Conservation (phyloP, 768 basidiomycete species). For the Suillus ampliporus region DNA sequence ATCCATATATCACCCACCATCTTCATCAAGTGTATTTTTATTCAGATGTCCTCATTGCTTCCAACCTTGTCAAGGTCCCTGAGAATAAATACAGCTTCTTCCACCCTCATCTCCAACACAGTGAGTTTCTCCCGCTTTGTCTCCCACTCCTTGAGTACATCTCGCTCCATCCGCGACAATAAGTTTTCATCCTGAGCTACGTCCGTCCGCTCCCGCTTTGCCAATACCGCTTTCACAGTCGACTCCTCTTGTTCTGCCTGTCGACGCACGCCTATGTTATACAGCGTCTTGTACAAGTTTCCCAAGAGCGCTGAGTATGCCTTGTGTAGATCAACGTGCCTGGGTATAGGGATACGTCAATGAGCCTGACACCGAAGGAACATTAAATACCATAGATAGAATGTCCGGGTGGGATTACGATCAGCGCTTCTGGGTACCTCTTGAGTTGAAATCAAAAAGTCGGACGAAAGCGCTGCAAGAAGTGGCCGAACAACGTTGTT, state of each 20-base stretch:
- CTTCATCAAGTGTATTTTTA: not conserved
- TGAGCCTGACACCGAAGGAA: not conserved
- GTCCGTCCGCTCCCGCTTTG: slow-evolving; percentile 82
- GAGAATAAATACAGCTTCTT: slow-evolving; percentile 88
- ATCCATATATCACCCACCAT: not conserved
- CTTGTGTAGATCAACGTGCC: slow-evolving; percentile 89
- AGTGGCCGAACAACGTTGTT: slow-evolving; percentile 85
- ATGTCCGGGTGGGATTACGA: slow-evolving; percentile 85
- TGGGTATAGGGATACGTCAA: slow-evolving; percentile 38
- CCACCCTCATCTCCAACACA: slow-evolving; percentile 83
- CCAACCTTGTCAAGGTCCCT: slow-evolving; percentile 71
- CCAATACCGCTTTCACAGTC: slow-evolving; percentile 71
- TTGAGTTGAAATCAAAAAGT: slow-evolving; percentile 87
- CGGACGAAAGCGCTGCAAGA: slow-evolving; percentile 76
- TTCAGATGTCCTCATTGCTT: slow-evolving; percentile 50
- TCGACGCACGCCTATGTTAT: slow-evolving; percentile 79
- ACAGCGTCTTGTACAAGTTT: slow-evolving; percentile 87
- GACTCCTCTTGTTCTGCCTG: slow-evolving; percentile 74
- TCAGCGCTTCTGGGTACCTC: slow-evolving; percentile 92
- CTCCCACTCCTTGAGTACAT: slow-evolving; percentile 76
- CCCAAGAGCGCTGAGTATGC: slow-evolving; percentile 80
- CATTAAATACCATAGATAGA: slow-evolving; percentile 82
- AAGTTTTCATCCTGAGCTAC: slow-evolving; percentile 78
- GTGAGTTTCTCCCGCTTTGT: slow-evolving; percentile 73
- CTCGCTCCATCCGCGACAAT: slow-evolving; percentile 76